phyloP scores from a whole-genome alignment of 495 filamentous ascomycete species.

The Rhypophila decipiens region DNA sequence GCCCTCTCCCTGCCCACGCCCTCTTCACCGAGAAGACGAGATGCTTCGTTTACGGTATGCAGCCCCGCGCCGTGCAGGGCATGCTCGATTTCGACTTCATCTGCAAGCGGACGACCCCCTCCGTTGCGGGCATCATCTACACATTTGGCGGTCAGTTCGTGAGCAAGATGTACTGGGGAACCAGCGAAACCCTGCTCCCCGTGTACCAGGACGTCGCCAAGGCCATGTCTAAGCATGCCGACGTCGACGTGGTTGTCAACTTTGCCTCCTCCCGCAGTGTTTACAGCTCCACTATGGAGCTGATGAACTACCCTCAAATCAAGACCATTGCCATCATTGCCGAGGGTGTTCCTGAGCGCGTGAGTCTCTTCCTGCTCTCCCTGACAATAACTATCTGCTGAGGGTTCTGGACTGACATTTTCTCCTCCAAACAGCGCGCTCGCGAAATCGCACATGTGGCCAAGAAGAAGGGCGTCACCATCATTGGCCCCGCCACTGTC shows the following conservation, averaged over 20 bases:
- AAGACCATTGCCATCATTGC: conserved; percentile 98
- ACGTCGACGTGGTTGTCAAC: conserved; percentile 97
- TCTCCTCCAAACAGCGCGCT: conserved; percentile 55
- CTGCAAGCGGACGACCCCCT: conserved; percentile 95
- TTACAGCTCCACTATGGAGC: conserved; percentile 95
- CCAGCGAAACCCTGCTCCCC: conserved; percentile 95
- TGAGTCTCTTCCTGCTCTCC: conserved; percentile 48
- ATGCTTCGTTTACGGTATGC: conserved; percentile 99
- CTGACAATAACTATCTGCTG: neutral
- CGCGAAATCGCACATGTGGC: conserved; percentile 95
- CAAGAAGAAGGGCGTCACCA: conserved; percentile 96
- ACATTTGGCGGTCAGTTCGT: conserved; percentile 99
- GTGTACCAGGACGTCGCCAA: conserved; percentile 95
- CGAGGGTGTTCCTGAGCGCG: conserved; percentile 96
- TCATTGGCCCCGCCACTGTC: conserved; percentile 96
- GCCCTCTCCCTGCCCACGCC: conserved; percentile 73
- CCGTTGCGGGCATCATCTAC: conserved; percentile 99
- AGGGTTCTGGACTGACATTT: neutral
- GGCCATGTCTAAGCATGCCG: conserved; percentile 92
- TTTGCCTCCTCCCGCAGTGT: conserved; percentile 98
- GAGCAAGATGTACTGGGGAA: conserved; percentile 99
- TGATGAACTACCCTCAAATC: conserved; percentile 97
- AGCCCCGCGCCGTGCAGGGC: conserved; percentile 96
- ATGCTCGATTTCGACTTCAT: conserved; percentile 99
- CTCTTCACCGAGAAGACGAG: conserved; percentile 98